These are phyloP conservation scores for Pseudogymnoascus sp. DNA, from an alignment of 2,329 filamentous ascomycete genomes.

Conservation along the genomic window DNA sequence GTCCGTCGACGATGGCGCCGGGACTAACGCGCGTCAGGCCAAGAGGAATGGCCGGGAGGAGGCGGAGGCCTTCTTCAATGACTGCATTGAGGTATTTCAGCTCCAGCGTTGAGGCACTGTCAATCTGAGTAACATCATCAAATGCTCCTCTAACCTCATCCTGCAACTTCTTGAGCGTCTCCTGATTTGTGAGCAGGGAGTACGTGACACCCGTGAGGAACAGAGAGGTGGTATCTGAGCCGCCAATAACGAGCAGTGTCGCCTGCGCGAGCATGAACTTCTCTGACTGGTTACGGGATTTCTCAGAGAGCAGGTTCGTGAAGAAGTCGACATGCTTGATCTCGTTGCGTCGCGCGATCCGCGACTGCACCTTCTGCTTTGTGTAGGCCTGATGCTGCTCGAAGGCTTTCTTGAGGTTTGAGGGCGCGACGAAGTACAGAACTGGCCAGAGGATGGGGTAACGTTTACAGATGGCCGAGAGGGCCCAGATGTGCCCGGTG, in stretches of 20 bases:
- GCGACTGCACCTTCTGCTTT: background rate
- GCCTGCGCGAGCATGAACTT: background rate
- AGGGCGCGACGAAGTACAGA: background rate
- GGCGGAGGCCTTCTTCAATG: constrained; percentile 31
- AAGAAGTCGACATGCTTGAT: background rate
- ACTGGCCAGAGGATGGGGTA: background rate
- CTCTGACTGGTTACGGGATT: background rate
- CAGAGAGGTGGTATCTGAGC: constrained; percentile 29
- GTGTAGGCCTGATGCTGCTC: background rate
- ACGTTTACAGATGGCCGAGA: background rate
- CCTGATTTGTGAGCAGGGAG: constrained; percentile 10
- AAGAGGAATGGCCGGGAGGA: constrained; percentile 29
- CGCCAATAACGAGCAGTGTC: constrained; percentile 17
- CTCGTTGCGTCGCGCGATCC: background rate
- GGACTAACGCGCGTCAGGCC: constrained; percentile 5
- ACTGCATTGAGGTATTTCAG: constrained; percentile 31
- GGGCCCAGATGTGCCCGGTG: background rate
- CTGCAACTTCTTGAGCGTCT: constrained; percentile 19
- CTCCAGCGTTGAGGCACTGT: constrained; percentile 23
- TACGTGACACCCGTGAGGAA: constrained; percentile 20
- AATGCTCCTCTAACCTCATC: constrained; percentile 29
- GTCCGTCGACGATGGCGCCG: constrained; percentile 9
- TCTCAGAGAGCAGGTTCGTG: background rate
- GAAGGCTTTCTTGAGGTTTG: background rate
- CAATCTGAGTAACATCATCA: constrained; percentile 27